Conservation (phyloP, 139 green algal genomes). For the Picochlorum costavermella region DNA sequence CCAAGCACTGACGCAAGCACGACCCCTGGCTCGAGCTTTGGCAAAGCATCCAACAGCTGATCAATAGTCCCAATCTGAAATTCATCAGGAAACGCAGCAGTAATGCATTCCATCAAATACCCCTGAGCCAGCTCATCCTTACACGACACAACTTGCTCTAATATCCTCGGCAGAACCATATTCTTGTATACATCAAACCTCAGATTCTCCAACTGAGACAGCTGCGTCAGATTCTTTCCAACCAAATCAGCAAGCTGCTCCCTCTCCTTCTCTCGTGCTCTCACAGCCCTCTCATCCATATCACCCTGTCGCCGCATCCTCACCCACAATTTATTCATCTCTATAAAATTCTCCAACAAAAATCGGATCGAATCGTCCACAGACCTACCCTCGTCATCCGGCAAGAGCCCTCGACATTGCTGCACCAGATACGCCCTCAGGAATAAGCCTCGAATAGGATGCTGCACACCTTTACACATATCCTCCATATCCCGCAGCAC, state of each 20-base stretch:
- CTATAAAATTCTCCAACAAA: constrained; percentile 94
- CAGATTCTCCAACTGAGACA: constrained; percentile 90
- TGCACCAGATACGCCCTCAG: constrained; percentile 86
- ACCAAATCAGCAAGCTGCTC: constrained; percentile 90
- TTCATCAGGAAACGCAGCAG: constrained; percentile 84
- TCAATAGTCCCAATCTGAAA: constrained; percentile 91
- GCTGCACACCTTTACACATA: constrained; percentile 95
- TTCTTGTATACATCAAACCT: constrained; percentile 74
- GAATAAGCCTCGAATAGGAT: constrained; percentile 94
- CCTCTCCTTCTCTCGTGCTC: constrained; percentile 76
- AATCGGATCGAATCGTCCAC: constrained; percentile 91
- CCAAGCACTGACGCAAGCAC: constrained; percentile 58
- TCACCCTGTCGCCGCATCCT: constrained; percentile 66
- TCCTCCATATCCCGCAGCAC: constrained; percentile 77
- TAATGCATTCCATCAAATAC: constrained; percentile 95
- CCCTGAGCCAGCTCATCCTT: constrained; percentile 95
- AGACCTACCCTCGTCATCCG: constrained; percentile 51
- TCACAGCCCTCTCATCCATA: constrained; percentile 38
- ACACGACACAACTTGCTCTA: constrained; percentile 71
- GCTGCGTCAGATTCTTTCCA: constrained; percentile 93
- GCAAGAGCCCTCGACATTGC: constrained; percentile 50
- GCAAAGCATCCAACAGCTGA: constrained; percentile 69
- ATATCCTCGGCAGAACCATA: constrained; percentile 39
- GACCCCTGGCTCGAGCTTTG: constrained; percentile 77
- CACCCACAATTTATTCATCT: constrained; percentile 99